Base-by-base conservation (phyloP, 2,329 filamentous ascomycete genomes). In the Neurospora crassa region DNA sequence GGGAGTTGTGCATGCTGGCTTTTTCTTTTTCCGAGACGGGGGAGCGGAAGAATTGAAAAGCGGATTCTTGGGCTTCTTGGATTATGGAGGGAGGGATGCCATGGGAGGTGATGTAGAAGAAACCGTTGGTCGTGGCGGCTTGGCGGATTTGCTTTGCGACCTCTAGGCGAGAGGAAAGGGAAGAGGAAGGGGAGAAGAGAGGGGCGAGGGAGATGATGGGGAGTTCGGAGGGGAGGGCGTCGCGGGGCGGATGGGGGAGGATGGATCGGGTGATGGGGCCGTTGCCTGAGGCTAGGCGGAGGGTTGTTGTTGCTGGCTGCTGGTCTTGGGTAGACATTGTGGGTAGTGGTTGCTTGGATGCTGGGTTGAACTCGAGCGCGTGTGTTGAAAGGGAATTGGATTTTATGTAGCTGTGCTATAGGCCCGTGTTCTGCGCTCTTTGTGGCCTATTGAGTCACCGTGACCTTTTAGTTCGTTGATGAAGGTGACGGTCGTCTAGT, bases 41-140 rank as follows among this genome's bases (percentile, higher is more conserved):
- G 72, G 87, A 85, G 5, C 78, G 80, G 78, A 88, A 88, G 76
- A 88, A 88, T 2, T 79, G 75, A 3, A 82, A 74, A 41, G 79
- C 80, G 10, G 79, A 80, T 5, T 74, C 69, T 37, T 81, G 79
- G 0, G 79, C 81, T 1, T 75, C 71, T 5, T 78, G 71, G 3
- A 76, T 79, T 14, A 78, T 70, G 37, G 77, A 75, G 1, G 78
- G 53, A 0, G 81, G 71, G 34, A 87, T 82, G 3, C 84, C 83
- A 71, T 87, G 85, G 71, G 86, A 84, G 72, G 79, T 80, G 72
- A 87, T 80, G 78, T 88, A 88, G 78, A 88, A 88, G 79, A 88
- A 88, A 2, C 86, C 86, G 0, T 80, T 86, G 45, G 82, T 84
- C 16, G 83, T 82, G 2, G 85, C 83, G 0, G 86, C 86, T 0